phyloP scores from a whole-genome alignment of 495 filamentous ascomycete species.

The Aspergillus coremiiformis region DNA sequence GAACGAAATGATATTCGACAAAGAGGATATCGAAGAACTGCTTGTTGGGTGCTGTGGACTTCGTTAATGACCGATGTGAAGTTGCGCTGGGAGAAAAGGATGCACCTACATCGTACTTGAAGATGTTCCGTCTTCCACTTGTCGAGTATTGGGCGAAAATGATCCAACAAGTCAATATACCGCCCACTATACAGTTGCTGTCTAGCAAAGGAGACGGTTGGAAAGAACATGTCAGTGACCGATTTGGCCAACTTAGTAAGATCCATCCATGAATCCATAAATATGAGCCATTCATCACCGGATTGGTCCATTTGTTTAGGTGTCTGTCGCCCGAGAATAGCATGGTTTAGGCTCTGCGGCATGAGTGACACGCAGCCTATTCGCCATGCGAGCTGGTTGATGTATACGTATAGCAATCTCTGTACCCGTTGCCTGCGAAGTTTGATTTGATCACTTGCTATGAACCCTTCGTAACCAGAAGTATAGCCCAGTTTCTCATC shows the following conservation, averaged over 20 bases:
- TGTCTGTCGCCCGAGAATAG: conserved; percentile 30
- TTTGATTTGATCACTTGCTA: conserved; percentile 31
- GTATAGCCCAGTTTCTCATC: conserved; percentile 17
- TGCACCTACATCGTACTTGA: conserved; percentile 27
- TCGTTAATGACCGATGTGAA: background rate
- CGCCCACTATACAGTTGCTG: conserved; percentile 45
- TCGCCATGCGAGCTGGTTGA: conserved; percentile 47
- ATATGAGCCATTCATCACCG: conserved; percentile 34
- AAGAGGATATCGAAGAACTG: conserved; percentile 41
- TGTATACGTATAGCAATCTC: conserved; percentile 45
- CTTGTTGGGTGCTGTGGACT: conserved; percentile 29
- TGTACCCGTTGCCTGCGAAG: conserved; percentile 39
- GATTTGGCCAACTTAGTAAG: conserved; percentile 47
- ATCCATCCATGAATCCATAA: conserved; percentile 48
- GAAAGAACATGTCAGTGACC: conserved; percentile 48
- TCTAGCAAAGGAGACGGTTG: conserved; percentile 44
- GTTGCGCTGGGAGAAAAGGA: no score
- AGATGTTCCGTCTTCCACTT: conserved; percentile 47
- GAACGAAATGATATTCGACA: conserved; percentile 49
- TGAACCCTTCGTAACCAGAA: conserved; percentile 20
- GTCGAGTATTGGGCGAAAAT: conserved; percentile 43
- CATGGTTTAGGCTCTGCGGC: conserved; percentile 42
- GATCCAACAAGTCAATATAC: conserved; percentile 46
- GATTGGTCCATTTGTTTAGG: conserved; percentile 22
- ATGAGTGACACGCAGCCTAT: conserved; percentile 48